These are phyloP conservation scores for Candida sphagnicola DNA, from an alignment of 805 yeast genomes.

Conservation along the genomic window DNA sequence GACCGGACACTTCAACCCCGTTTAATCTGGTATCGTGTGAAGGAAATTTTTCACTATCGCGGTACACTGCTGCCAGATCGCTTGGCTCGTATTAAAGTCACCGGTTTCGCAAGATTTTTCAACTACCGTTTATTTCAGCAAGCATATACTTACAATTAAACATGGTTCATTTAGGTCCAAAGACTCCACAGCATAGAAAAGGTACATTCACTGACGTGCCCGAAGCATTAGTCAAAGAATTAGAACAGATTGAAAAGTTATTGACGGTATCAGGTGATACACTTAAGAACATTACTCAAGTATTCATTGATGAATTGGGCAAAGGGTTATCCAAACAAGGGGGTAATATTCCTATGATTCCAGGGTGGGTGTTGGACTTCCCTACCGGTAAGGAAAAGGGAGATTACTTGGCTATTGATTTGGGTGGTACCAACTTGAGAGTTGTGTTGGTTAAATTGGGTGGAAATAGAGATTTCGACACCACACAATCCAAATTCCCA, in stretches of 20 bases:
- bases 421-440: conserved; percentile 96
- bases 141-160: not conserved
- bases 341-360: conserved; percentile 94
- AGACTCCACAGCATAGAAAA: conserved; percentile 76
- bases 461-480: conserved; percentile 82
- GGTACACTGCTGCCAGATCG: too few species aligned
- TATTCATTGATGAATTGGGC: conserved; percentile 73
- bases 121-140: too few species aligned
- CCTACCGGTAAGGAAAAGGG: conserved; percentile 93
- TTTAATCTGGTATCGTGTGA: too few species aligned
- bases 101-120: too few species aligned
- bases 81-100: too few species aligned
- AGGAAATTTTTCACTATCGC: too few species aligned
- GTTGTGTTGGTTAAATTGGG: conserved; percentile 82
- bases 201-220: conserved; percentile 62
- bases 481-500: conserved; percentile 80
- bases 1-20: too few species aligned
- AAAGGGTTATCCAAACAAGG: conserved; percentile 75
- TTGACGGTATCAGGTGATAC: conserved; percentile 61
- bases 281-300: conserved; percentile 64
- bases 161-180: conserved; percentile 85
- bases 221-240: conserved; percentile 53
- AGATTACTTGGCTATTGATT: conserved; percentile 85
- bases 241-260: conserved; percentile 52
- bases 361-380: conserved; percentile 92